Base-by-base conservation (phyloP, 1,284 basidiomycete genomes). In the Cryptococcus sp. region DNA sequence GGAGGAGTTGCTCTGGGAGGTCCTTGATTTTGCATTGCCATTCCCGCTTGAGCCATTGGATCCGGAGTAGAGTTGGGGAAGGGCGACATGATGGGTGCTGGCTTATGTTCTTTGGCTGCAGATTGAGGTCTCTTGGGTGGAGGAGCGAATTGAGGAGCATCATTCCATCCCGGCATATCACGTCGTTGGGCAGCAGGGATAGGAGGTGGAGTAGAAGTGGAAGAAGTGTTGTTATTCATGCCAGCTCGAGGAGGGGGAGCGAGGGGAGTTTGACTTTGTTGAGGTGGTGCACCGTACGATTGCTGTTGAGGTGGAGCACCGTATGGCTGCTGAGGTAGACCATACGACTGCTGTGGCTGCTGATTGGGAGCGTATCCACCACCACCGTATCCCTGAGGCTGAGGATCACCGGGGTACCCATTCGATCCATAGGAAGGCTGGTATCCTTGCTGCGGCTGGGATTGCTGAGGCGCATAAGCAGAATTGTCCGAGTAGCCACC, bases 91-190 rank as follows among this genome's bases (percentile, higher is more conserved):
- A 97, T 94, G 1, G 88, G 82, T 3, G 78, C 77, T 1, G 82
- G 83, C 63, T 87, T 87, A 9, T 59, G 51, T 22, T 75, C 60
- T 48, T 71, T 78, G 7, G 79, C 66, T 1, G 81, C 77, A 36
- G 78, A 78, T 1, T 84, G 79, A 1, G 80, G 80, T n/a, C 74
- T 65, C 48, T 84, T 83, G 46, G 80, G 77, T 13, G 78, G 69
- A 7, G 76, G 58, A 14, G 80, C 64, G 7, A 82, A 62, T 14
- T 55, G 63, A 1, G 74, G 72, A 3, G 77, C 74, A 2, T 98
- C 93, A 67, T 98, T 98, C 92, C 92, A 98, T 0, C 89, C 90
- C 10, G 84, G 82, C 41, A 85, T 84, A 55, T 87, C 86, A 40
- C 77, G 74, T 23, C 74, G 65, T 47, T 69, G 67, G 23, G 72